Evolutionary conservation across 1,284 basidiomycete genomes (phyloP), one percentile per base, ranked within the genome.

Genomic region (Meripilus lineatus): DNA sequence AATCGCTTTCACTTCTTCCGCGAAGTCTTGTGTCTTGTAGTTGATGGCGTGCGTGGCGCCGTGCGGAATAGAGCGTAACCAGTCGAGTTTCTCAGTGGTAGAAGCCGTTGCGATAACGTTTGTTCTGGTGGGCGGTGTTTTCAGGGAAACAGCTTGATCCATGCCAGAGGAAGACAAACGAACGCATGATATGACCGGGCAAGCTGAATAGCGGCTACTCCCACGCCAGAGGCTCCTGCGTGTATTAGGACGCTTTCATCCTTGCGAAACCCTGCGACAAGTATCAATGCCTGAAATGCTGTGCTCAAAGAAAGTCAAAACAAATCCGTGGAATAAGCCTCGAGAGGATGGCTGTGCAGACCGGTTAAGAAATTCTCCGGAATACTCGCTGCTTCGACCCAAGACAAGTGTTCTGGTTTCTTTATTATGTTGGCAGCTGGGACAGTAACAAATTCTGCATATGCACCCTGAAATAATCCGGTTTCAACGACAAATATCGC

Each of bases 221-320:
- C 94, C 2, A 97, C 93, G 40, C 93, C 91, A 7, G 87, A 90
- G 3, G 90, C 91, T 7, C 85, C 91, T 20, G 92, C 92, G 59
- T 96, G 94, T 20, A 98, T 75, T 17, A 98, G 74, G 8, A 92
- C 87, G 54, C 88, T 69, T 40, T 92, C 84, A 24, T 82, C 84
- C 51, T 72, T 60, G 58, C 84, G 77, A 38, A 93, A 58, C 51
- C 84, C 73, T 2, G 83, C 85, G 49, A 84, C 79, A 23, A 84
- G 62, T 47, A 87, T 72, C 18, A 94, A 65, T 1, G 88, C 89
- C 58, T 93, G 90, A 66, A 83, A 94, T 8, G 92, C 91, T 86
- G 53, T 15, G 25, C 25, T 41, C 17, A 40, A 35, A 44, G 26
- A 30, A 38, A 26, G 33, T 33, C 38, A 40, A 39, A 14, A 13